phyloP scores from a whole-genome alignment of 176 grass and related monocot genomes.

The Triticum dicoccoides region DNA sequence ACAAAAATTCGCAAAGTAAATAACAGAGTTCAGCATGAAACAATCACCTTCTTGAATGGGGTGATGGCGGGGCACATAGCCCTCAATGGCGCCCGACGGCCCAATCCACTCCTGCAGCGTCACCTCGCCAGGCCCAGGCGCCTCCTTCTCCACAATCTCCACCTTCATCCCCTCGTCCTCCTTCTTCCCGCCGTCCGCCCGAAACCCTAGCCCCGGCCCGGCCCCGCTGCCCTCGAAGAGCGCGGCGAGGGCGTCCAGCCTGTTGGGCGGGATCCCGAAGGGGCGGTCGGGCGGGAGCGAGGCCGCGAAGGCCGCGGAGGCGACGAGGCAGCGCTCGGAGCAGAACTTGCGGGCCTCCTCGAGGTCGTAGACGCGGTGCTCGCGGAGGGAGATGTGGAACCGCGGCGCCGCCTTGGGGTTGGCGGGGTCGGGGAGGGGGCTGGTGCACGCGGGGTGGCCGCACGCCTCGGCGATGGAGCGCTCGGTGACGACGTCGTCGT shows the following conservation, averaged over 20 bases:
- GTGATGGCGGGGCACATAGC: conserved; percentile 58
- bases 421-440: conserved; percentile 8
- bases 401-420: not conserved
- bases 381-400: conserved; percentile 70
- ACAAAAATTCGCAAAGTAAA: not conserved
- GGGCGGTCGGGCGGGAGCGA: conserved; percentile 38
- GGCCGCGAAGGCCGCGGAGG: conserved; percentile 47
- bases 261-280: conserved; percentile 21
- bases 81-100: conserved; percentile 69
- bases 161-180: conserved; percentile 20
- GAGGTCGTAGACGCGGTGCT: conserved; percentile 95
- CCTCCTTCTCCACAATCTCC: conserved; percentile 62
- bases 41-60: conserved; percentile 15
- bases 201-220: conserved; percentile 22
- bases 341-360: conserved; percentile 81
- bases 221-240: conserved; percentile 38
- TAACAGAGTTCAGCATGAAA: not conserved
- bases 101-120: conserved; percentile 71
- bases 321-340: conserved; percentile 62
- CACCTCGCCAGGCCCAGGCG: conserved; percentile 38
- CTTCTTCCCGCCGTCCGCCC: not conserved
- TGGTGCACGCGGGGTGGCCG: conserved; percentile 48
- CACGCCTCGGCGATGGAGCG: conserved; percentile 59
- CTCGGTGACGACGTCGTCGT: conserved; percentile 76
- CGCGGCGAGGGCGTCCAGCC: conserved; percentile 33